Evolutionary conservation across 2,329 filamentous ascomycete species (phyloP).

Genomic region (Calonectria hawksworthii): DNA sequence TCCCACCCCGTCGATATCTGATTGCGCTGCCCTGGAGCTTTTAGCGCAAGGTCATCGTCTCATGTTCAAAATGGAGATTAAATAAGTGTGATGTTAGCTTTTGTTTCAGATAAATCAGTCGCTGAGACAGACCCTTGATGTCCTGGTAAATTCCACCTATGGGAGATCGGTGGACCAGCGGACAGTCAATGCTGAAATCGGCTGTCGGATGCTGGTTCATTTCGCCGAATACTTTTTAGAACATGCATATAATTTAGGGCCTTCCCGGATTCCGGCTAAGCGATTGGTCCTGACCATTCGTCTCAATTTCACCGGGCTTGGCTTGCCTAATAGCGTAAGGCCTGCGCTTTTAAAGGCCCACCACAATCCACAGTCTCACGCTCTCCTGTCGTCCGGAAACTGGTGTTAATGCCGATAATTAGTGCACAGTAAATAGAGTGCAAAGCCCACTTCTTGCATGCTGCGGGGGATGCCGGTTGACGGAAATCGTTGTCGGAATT

Average conservation of each 20-base stretch:
- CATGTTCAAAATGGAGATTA: neutral
- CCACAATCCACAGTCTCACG: neutral
- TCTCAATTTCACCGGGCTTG: neutral
- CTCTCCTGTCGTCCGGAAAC: neutral
- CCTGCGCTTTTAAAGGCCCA: neutral
- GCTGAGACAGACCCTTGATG: neutral
- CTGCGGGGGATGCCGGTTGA: neutral
- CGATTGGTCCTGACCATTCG: neutral
- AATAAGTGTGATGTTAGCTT: neutral
- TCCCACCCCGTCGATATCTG: neutral
- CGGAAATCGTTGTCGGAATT: neutral
- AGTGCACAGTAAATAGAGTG: neutral
- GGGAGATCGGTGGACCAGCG: neutral
- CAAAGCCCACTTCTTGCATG: neutral
- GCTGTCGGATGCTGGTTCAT: neutral
- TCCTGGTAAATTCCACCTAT: slow-evolving; percentile 2
- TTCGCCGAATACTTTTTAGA: neutral
- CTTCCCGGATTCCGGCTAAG: neutral
- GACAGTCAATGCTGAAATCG: neutral
- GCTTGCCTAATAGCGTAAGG: neutral
- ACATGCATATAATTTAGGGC: neutral
- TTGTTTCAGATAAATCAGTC: neutral
- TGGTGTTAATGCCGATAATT: neutral
- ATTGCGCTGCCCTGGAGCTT: neutral
- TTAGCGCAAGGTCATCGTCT: neutral